phyloP scores from a whole-genome alignment of 2,329 filamentous ascomycete species.

The Xylariaceae sp. region DNA sequence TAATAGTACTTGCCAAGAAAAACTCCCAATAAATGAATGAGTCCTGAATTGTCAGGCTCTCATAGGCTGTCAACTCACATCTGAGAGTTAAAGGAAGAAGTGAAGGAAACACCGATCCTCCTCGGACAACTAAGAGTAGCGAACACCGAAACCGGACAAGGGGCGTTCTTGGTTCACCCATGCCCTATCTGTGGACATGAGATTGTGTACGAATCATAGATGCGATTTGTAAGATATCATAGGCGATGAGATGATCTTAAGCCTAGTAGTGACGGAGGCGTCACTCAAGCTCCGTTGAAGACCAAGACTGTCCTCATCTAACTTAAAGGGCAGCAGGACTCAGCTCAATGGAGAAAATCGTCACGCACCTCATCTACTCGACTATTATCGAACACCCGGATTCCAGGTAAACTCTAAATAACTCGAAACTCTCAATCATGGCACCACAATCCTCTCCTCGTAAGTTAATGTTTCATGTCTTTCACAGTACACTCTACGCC shows the following conservation, averaged over 20 bases:
- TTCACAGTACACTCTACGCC: background rate
- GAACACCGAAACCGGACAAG: constrained; percentile 20
- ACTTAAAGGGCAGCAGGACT: background rate
- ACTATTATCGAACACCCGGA: background rate
- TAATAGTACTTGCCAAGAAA: no score
- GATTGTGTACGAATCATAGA: background rate
- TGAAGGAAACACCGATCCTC: background rate
- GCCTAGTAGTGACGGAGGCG: background rate
- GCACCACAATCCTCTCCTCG: constrained; percentile 18
- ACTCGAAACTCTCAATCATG: background rate
- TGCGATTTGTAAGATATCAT: background rate
- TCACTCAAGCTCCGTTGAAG: background rate
- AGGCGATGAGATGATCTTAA: background rate
- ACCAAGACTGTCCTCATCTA: background rate
- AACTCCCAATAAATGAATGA: background rate
- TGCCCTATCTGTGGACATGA: background rate
- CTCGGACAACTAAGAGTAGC: constrained; percentile 22
- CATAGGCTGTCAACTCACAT: background rate
- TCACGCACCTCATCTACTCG: background rate
- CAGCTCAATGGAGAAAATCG: background rate
- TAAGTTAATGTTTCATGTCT: constrained; percentile 3
- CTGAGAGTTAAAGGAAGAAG: background rate
- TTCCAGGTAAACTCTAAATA: background rate
- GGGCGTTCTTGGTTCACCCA: background rate
- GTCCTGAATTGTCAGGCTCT: background rate